Base-by-base conservation (phyloP, 2,329 filamentous ascomycete species). In the Tolypocladium paradoxum region DNA sequence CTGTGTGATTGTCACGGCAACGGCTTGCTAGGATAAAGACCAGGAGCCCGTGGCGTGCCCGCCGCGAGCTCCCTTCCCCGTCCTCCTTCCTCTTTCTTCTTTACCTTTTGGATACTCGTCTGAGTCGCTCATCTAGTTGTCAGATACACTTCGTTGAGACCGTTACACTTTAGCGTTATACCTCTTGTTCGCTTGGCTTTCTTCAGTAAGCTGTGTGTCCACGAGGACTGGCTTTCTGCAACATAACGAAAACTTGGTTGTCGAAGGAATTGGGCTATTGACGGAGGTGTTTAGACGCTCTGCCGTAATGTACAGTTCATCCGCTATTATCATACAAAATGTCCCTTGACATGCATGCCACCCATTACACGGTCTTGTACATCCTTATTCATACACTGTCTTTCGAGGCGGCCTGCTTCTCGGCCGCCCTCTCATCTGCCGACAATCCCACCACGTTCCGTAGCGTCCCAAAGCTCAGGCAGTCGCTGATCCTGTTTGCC, bases 391-490 rank as follows among this genome's bases (percentile, higher is more conserved):
- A 49, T 40, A 46, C 34, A 36, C 27, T 49, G 29, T 24, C 27
- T 1, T 47, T 33, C 18, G 5, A 35, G 9, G 43, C 18, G 18
- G 36, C 38, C 8, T 53, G 48, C 55, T 62, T 61, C 50, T 61
- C 62, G 11, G 36, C 37, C 22, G 46, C 53, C 51, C 67, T 62
- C 29, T 66, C 67, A 11, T 64, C 54, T 11, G 69, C 65, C n/a
- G 75, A 73, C 50, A 82, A 60, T 3, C 75, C 76, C 14, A 83
- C 76, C 5, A 86, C 80, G 58, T 85, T 83, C 65, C 84, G 82
- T 72, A 99, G 68, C 53, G 82, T 95, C 1, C 93, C 93, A 73
- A 99, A 99, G 35, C 85, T 83, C 62, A 97, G 72, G 20, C 92
- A 90, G 69, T 97, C 91, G 38, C 81, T 82, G 63, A 99, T 96